Conservation (phyloP, 176 grass and related monocot genomes). For the Carex littledalei region DNA sequence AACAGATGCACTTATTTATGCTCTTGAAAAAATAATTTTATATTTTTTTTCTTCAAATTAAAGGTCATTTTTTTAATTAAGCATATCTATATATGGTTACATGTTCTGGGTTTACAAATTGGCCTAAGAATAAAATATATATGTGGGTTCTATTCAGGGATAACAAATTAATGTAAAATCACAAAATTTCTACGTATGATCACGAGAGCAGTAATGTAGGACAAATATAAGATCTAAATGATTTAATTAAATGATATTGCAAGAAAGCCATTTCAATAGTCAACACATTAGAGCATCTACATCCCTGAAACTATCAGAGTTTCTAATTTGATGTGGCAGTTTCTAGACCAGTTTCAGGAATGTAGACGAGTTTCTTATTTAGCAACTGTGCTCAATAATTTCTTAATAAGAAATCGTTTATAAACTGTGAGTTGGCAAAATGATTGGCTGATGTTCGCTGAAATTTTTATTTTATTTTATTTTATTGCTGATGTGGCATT, state of each 20-base stretch:
- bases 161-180: not conserved
- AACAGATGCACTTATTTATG: slow-evolving; percentile 3
- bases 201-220: not conserved
- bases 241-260: not conserved
- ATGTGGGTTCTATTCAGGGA: not conserved
- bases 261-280: not conserved
- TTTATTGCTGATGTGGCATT: too few relatives aligned
- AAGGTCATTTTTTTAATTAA: not conserved
- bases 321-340: too few relatives aligned
- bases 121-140: not conserved
- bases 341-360: too few relatives aligned
- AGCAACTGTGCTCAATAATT: too few relatives aligned
- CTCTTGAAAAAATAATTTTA: not conserved
- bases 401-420: too few relatives aligned
- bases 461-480: too few relatives aligned
- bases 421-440: too few relatives aligned
- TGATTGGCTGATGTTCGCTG: too few relatives aligned
- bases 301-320: too few relatives aligned
- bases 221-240: not conserved
- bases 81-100: not conserved
- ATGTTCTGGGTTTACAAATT: not conserved
- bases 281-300: not conserved
- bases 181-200: not conserved
- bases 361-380: too few relatives aligned
- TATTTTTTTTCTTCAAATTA: not conserved